Percentiles rank a stretch among this genome's conserved stretches.
Conservation (phyloP, 2,329 filamentous ascomycete species). For the Aspergillus hiratsukae region DNA sequence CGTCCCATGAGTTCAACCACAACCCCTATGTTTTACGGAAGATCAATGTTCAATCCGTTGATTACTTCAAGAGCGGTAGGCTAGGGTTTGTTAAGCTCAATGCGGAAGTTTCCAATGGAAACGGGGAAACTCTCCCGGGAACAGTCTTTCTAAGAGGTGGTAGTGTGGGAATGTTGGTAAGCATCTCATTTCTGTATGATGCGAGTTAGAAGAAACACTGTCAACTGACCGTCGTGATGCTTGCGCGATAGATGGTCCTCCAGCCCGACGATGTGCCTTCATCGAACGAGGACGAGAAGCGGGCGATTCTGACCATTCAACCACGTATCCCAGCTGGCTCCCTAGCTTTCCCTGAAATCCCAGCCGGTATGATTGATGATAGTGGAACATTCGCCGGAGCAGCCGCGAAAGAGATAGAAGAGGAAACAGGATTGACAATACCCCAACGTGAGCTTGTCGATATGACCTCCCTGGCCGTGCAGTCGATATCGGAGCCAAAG, state of each 20-base stretch:
- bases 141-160: conserved; percentile 56
- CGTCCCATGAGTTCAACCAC: conserved; percentile 48
- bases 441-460: conserved; percentile 48
- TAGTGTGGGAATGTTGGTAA: conserved; percentile 54
- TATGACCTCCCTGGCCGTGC: conserved; percentile 49
- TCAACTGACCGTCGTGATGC: conserved; percentile 3
- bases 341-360: conserved; percentile 53
- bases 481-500: conserved; percentile 12
- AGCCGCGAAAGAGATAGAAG: conserved; percentile 54
- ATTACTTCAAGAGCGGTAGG: conserved; percentile 47
- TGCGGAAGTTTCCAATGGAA: conserved; percentile 49
- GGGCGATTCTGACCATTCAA: conserved; percentile 53
- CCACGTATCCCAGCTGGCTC: conserved; percentile 54
- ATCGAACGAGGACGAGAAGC: conserved; percentile 40
- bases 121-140: conserved; percentile 50
- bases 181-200: not conserved
- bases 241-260: conserved; percentile 45
- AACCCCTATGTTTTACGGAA: conserved; percentile 48
- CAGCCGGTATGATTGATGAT: conserved; percentile 59
- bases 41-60: conserved; percentile 52
- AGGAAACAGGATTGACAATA: conserved; percentile 54
- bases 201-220: not conserved
- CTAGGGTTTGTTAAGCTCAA: conserved; percentile 56
- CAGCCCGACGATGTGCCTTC: conserved; percentile 47
- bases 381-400: conserved; percentile 50